Base-by-base conservation (phyloP, 2,329 filamentous ascomycete genomes). In the Phaeophleospora eucalypticola region DNA sequence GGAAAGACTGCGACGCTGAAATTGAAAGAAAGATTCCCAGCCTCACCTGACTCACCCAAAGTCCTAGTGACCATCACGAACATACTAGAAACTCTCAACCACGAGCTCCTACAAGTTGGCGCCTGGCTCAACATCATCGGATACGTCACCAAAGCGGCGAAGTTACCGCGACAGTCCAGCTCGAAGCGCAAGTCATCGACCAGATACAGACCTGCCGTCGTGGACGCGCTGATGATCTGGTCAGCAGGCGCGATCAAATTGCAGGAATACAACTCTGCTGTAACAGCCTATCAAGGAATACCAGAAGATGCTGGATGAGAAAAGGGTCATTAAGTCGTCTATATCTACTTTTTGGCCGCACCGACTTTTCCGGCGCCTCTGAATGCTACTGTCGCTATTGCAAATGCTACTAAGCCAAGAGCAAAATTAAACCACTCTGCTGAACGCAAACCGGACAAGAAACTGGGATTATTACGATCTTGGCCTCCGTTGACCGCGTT, bases 51-150 rank as follows among this genome's bases (percentile, higher is more conserved):
- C 16, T 27, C 37, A 1, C 55, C 64, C 17, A 68, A 77, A 34
- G 84, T 81, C 1, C 63, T 73, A 32, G 86, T 95, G 29, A 81
- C 93, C 59, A 76, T 94, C 49, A 77, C 80, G 43, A 79, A 90
- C 54, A 67, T 94, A 2, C 75, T 95, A 4, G 77, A 83, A 58
- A 76, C 71, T 8, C 69, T 93, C 48, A 80, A 78, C 16, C 68
- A 76, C 17, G 77, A 83, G 46, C 75, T 86, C 41, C 77, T 86
- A 43, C 76, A 82, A 41, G 71, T 86, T 19, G 91, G 91, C n/a
- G 78, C 84, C 49, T 96, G 90, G 89, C 68, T 96, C 41, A 95
- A 96, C 64, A 77, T 96, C 3, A 80, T 96, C 55, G 91, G 90
- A 4, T 94, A 94, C 65, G 73, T 63, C 10, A 27, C 19, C 37